Conservation (phyloP, 1,284 basidiomycete species). For the Puccinia hordei region DNA sequence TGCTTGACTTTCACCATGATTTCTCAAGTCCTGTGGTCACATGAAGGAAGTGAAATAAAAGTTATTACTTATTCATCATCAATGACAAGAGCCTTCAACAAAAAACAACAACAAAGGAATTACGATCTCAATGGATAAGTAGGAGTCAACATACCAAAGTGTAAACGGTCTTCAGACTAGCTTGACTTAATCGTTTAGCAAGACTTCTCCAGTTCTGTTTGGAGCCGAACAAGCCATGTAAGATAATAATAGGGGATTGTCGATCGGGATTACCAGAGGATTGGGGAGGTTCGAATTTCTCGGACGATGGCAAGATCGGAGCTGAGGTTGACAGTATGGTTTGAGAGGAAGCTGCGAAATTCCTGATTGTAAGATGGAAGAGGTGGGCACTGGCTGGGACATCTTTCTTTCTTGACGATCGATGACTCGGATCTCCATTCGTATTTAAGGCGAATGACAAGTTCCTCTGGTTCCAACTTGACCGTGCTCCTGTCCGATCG, state of each 20-base stretch:
- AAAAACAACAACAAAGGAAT: slow-evolving; percentile 13
- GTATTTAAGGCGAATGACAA: neutral
- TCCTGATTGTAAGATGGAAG: neutral
- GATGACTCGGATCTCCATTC: neutral
- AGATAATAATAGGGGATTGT: slow-evolving; percentile 31
- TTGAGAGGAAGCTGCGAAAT: neutral
- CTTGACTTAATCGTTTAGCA: slow-evolving; percentile 32
- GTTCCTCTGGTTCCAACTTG: neutral
- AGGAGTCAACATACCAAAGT: slow-evolving; percentile 19
- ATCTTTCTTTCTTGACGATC: neutral
- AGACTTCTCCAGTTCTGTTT: slow-evolving; percentile 50
- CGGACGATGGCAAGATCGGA: slow-evolving; percentile 23
- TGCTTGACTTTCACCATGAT: slow-evolving; percentile 48
- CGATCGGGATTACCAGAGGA: neutral
- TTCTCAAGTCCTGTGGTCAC: slow-evolving; percentile 40
- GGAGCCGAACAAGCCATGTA: slow-evolving; percentile 51
- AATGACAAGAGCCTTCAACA: neutral
- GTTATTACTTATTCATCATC: neutral
- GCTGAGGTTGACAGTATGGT: neutral
- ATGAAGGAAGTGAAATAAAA: neutral
- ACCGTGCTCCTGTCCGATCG: neutral
- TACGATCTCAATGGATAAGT: neutral
- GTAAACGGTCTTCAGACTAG: slow-evolving; percentile 19
- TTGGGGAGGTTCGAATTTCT: slow-evolving; percentile 38
- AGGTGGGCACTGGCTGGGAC: neutral